Conservation (phyloP, 306 rosid species). For the Cicer yamashitae region DNA sequence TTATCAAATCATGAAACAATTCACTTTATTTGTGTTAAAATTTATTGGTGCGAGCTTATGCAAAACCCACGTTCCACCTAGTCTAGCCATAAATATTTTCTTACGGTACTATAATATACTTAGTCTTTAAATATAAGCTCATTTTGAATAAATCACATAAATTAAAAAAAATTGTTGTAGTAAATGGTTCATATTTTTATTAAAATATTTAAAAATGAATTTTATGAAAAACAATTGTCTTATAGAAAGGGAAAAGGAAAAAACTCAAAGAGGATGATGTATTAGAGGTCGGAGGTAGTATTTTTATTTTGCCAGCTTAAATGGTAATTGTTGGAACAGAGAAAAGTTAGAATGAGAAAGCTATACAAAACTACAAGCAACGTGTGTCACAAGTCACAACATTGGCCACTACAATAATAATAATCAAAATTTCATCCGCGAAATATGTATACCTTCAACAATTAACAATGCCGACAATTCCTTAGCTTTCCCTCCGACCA, state of each 20-base stretch:
- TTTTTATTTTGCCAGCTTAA: neutral
- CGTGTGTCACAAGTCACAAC: conserved; percentile 1
- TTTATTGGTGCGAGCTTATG: neutral
- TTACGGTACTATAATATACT: neutral
- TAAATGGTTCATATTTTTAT: too few species aligned
- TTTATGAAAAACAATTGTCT: too few species aligned
- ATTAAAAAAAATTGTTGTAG: too few species aligned
- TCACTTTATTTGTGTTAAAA: neutral
- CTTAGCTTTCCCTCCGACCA: conserved; percentile 31
- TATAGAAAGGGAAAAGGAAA: too few species aligned
- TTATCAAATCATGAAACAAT: neutral
- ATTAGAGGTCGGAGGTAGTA: neutral
- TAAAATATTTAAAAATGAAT: too few species aligned
- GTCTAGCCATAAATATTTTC: neutral
- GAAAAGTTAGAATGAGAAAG: neutral
- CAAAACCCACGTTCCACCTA: neutral
- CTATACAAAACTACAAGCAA: neutral
- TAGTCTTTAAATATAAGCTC: too few species aligned
- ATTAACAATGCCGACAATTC: conserved; percentile 52
- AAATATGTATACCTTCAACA: conserved; percentile 47
- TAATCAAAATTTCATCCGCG: conserved; percentile 37
- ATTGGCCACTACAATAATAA: neutral
- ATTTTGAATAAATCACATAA: too few species aligned
- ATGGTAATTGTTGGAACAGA: neutral
- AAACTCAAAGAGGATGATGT: too few species aligned